phyloP scores from a whole-genome alignment of 331 rosid genomes.

The Ulmus americana region DNA sequence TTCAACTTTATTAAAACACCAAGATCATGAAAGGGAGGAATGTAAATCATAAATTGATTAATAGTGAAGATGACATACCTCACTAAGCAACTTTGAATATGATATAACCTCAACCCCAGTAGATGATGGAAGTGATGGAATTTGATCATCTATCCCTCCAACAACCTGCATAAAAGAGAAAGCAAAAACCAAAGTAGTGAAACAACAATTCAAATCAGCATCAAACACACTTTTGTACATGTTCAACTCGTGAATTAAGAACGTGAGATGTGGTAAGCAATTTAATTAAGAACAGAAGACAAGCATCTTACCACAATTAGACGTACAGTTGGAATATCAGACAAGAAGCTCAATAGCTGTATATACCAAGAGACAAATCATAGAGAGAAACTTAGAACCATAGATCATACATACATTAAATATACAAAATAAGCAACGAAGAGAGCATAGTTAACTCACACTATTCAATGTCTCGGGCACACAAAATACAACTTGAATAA shows the following conservation, averaged over 20 bases:
- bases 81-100: conserved; percentile 62
- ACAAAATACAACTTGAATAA: conserved; percentile 81
- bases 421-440: neutral
- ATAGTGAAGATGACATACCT: conserved; percentile 35
- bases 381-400: conserved; percentile 19
- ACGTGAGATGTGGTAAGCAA: neutral
- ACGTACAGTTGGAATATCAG: conserved; percentile 78
- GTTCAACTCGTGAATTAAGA: conserved; percentile 4
- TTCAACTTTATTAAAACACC: no score
- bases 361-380: conserved; percentile 30
- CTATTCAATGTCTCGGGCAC: conserved; percentile 70
- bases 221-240: neutral
- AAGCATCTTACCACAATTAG: conserved; percentile 74
- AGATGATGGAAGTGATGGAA: conserved; percentile 70
- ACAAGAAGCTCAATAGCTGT: conserved; percentile 84
- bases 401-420: neutral
- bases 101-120: conserved; percentile 70
- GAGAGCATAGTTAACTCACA: conserved; percentile 46
- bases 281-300: conserved; percentile 17
- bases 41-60: no score
- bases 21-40: no score
- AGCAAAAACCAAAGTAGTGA: conserved; percentile 16
- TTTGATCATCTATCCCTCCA: conserved; percentile 82
- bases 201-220: conserved; percentile 10
- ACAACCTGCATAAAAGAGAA: conserved; percentile 54